Evolutionary conservation across 768 basidiomycete genomes (phyloP), one percentile per base, ranked within the genome.

Genomic region (Auricularia sp.): DNA sequence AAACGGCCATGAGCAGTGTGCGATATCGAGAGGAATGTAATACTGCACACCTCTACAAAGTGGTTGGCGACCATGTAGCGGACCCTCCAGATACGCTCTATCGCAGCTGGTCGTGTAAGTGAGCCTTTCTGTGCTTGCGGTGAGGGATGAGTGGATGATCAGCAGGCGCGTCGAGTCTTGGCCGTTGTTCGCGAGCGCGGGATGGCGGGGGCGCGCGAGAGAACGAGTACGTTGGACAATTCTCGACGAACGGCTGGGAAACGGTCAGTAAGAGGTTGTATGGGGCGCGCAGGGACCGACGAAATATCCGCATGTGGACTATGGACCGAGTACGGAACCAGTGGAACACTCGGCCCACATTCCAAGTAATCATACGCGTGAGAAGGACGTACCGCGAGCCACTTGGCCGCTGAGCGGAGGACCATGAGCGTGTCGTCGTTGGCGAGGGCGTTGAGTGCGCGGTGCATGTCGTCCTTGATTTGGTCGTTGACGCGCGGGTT

Each of bases 361-460:
- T 23, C 23, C 23, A 23, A 23, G 23, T 23, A 23, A 23, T 23
- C 23, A 23, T 23, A 23, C 23, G 23, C 23, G 23, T 23, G 23
- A 34, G 63, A 42, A 47, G 43, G 33, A 84, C 92, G 73, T 75
- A 98, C 95, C 60, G 93, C 96, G 58, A 98, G 87, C 84, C 90
- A 93, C 76, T 93, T 97, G 14, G 95, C 95, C 59, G 94, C 94
- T 34, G 96, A 94, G 67, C 97, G 83, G 71, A 95, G 82, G 65
- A 98, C 96, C 97, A 99, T 99, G 33, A 97, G 97, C 12, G 97
- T 99, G 72, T 99, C 96, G 72, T 99, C 97, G 21, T 85, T 82
- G 8, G 89, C 90, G 36, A 99, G 83, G 36, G 84, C 81, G 8
- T 86, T 80, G 70, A 91, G 98, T 62, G 87, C 84, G 74, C 89